A percentile compares a stretch with the other conserved stretches of the same genome.
Evolutionary conservation across 495 filamentous ascomycete genomes (phyloP).

Genomic region (Talaromyces trachyspermus): DNA sequence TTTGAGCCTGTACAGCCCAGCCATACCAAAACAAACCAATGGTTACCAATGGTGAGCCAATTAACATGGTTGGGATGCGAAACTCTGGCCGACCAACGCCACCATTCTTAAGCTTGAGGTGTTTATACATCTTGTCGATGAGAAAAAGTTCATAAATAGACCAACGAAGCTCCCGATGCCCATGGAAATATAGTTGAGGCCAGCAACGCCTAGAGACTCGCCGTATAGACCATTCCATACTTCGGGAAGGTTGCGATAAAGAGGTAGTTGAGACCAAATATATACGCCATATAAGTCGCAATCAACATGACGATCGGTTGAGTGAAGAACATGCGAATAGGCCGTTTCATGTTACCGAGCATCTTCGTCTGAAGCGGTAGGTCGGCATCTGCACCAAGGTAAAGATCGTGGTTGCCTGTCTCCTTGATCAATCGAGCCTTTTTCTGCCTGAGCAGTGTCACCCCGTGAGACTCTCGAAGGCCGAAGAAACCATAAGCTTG

Average conservation of each 20-base stretch:
- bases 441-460: too few relatives aligned
- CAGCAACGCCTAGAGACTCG: conserved; percentile 51
- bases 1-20: too few relatives aligned
- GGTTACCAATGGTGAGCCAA: too few relatives aligned
- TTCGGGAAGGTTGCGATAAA: conserved; percentile 49
- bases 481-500: conserved; percentile 44
- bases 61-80: too few relatives aligned
- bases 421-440: too few relatives aligned
- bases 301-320: conserved; percentile 49
- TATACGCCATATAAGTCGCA: conserved; percentile 51
- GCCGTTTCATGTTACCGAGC: conserved; percentile 30
- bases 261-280: conserved; percentile 62
- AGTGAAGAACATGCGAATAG: conserved; percentile 41
- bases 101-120: too few relatives aligned
- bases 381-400: too few relatives aligned
- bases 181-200: conserved; percentile 63
- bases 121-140: too few relatives aligned
- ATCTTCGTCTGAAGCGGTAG: conserved; percentile 32
- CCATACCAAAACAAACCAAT: too few relatives aligned
- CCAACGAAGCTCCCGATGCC: conserved; percentile 60
- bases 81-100: too few relatives aligned
- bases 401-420: too few relatives aligned
- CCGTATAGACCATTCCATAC: conserved; percentile 46
- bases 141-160: too few relatives aligned
- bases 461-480: conserved; percentile 55